Evolutionary conservation across 2,329 filamentous ascomycete species (phyloP).

Genomic region (Phoma sp.): DNA sequence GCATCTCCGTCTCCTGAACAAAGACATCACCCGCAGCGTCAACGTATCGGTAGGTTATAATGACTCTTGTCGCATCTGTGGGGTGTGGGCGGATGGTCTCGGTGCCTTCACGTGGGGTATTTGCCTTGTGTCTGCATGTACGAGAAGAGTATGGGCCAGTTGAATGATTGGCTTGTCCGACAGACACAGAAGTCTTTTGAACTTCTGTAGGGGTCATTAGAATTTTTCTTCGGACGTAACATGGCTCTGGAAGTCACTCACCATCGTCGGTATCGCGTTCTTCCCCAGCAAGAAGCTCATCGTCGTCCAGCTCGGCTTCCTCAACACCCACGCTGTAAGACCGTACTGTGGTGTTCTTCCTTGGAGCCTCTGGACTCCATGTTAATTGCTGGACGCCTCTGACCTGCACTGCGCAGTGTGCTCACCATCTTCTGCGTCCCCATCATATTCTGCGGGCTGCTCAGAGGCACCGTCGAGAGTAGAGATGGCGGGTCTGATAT

Average conservation of each 20-base stretch:
- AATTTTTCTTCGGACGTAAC: too few species aligned
- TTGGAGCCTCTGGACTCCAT: background rate
- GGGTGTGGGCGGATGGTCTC: constrained; percentile 1
- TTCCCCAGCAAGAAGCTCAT: background rate
- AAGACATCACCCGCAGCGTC: background rate
- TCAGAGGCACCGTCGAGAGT: background rate
- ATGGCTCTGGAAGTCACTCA: background rate
- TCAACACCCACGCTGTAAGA: background rate
- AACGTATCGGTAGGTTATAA: background rate
- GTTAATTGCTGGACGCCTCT: background rate
- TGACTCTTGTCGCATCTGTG: background rate
- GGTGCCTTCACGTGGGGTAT: background rate
- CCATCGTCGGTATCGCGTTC: background rate
- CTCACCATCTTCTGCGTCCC: background rate
- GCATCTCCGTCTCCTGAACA: background rate
- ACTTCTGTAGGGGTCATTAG: background rate
- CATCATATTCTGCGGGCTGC: background rate
- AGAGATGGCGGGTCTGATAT: background rate
- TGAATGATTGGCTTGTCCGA: background rate
- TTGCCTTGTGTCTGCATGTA: background rate
- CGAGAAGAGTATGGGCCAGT: background rate
- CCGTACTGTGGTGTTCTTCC: background rate
- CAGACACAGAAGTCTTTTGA: background rate
- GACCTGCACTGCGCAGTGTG: background rate
- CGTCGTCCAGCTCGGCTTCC: background rate